phyloP scores from a whole-genome alignment of 2,329 filamentous ascomycete genomes.

The Venturia aucupariae region DNA sequence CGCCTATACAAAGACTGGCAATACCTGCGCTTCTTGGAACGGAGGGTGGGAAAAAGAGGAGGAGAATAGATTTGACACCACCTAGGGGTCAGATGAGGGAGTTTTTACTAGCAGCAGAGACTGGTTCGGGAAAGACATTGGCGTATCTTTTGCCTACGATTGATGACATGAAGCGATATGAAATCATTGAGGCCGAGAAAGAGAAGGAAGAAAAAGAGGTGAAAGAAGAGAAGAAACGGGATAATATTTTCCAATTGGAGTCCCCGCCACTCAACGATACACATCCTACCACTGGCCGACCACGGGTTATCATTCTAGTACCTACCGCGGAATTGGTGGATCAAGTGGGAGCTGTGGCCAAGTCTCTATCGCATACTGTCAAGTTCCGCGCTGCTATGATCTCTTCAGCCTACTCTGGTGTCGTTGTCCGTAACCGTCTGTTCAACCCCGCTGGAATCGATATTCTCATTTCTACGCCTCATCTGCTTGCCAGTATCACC shows the following conservation, averaged over 20 bases:
- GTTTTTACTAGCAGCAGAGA: conserved; percentile 88
- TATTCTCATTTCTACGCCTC: conserved; percentile 77
- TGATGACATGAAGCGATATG: conserved; percentile 70
- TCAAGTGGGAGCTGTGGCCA: conserved; percentile 75
- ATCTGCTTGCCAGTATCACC: conserved; percentile 79
- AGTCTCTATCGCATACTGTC: conserved; percentile 70
- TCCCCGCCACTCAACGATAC: conserved; percentile 51
- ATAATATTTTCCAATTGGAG: conserved; percentile 51
- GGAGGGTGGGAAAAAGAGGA: conserved; percentile 31
- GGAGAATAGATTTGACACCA: conserved; percentile 21
- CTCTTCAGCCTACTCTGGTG: conserved; percentile 65
- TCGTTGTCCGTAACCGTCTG: conserved; percentile 73
- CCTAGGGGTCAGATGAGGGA: conserved; percentile 39
- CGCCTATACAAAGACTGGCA: conserved; percentile 79
- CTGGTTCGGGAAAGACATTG: conserved; percentile 92
- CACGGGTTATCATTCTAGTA: conserved; percentile 75
- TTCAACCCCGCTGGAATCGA: conserved; percentile 78
- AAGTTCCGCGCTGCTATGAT: conserved; percentile 83
- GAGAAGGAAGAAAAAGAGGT: conserved; percentile 34
- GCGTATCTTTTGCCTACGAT: conserved; percentile 82
- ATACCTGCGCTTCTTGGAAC: conserved; percentile 70
- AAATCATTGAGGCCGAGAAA: conserved; percentile 47
- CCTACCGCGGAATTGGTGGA: conserved; percentile 86
- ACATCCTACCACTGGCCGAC: conserved; percentile 66
- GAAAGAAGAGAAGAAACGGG: conserved; percentile 18